Conservation (phyloP, 306 rosid species). For the Senna tora region DNA sequence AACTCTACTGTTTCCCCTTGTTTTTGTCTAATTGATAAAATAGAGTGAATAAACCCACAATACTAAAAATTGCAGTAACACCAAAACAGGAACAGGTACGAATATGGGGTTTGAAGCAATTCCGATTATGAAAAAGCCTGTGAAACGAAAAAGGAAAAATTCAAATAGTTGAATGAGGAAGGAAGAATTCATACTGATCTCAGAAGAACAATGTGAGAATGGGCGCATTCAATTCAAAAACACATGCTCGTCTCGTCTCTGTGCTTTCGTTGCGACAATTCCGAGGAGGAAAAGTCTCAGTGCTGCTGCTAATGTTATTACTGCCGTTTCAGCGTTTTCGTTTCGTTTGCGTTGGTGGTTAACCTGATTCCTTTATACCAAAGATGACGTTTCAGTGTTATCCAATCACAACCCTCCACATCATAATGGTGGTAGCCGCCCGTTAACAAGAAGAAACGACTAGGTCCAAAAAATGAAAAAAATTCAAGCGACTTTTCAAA, state of each 20-base stretch:
- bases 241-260: no score
- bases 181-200: slow-evolving; percentile 43
- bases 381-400: not conserved
- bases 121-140: not conserved
- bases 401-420: slow-evolving; percentile 4
- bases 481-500: no score
- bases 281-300: slow-evolving; percentile 42
- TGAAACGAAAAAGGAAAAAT: not conserved
- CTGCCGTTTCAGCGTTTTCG: no score
- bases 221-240: no score
- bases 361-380: not conserved
- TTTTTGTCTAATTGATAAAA: not conserved
- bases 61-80: not conserved
- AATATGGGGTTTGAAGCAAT: not conserved
- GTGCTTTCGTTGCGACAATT: slow-evolving; percentile 32
- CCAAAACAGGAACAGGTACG: not conserved
- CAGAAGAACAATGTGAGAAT: not conserved
- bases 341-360: not conserved
- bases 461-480: not conserved
- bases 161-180: not conserved
- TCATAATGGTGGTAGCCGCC: not conserved
- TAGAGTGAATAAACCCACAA: slow-evolving; percentile 1
- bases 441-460: not conserved
- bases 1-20: not conserved
- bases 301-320: not conserved